Evolutionary conservation across 768 basidiomycete species (phyloP), one percentile per base, ranked within the genome.

Genomic region (Lactarius deliciosus): DNA sequence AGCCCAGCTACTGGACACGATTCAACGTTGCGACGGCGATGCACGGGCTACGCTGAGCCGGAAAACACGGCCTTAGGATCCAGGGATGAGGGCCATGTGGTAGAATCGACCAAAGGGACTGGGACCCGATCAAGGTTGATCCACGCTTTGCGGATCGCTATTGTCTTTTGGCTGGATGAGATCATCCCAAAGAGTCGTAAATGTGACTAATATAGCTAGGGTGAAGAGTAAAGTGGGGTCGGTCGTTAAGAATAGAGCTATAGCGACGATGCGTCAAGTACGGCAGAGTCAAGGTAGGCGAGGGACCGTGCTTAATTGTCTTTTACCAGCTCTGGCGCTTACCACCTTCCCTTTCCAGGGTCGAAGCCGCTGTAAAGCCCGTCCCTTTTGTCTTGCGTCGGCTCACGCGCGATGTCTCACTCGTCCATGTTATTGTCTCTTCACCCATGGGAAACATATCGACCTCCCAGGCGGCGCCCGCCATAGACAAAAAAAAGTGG

Each of bases 381-480:
- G 53, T 60, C 68, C 62, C 68, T 70, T 66, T 70, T 70, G 69
- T 70, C 68, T 70, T 64, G 60, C 41, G 30, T 54, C 45, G n/a
- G 60, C 63, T 61, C 66, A 68, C 66, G 69, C 67, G 59, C 63
- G 15, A 32, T 16, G 5, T 41, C 56, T 54, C 61, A 25, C 62
- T 67, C 62, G 11, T 57, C 60, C 16, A 30, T 25, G 61, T 57
- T 69, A 69, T 68, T 69, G 66, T 68, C 59, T 68, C 25, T 30
- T 11, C 32, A 9, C 18, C 18, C 54, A 68, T 57, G 60, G 54
- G 55, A 60, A 50, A 5, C 61, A 36, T 30, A 5, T 63, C 34
- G 25, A 40, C 47, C 36, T 22, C 54, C 22, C 16, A 20, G 16
- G 58, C 36, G 58, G 66, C 66, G 62, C 53, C 62, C 53, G 5